Percentiles rank a stretch among this genome's conserved stretches.
phyloP scores from a whole-genome alignment of 345 rosid species.

The Physaria fendleri region DNA sequence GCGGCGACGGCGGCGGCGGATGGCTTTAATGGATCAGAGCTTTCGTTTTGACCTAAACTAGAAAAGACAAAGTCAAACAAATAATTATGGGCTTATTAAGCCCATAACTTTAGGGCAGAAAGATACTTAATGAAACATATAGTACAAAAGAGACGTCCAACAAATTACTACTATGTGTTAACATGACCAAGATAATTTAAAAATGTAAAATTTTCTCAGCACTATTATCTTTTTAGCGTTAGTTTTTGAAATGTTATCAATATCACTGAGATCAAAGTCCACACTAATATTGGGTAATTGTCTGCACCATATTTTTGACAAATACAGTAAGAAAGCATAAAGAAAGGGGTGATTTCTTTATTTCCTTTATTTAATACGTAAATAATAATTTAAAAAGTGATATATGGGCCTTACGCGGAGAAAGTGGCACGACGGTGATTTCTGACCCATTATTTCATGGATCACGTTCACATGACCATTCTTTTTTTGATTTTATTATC shows the following conservation, averaged over 20 bases:
- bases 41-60: neutral
- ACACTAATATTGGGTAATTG: neutral
- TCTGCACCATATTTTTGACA: neutral
- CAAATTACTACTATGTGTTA: too few species aligned
- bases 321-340: neutral
- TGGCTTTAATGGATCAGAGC: neutral
- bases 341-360: neutral
- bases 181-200: too few species aligned
- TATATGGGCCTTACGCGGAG: slow-evolving; percentile 6
- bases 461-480: slow-evolving; percentile 15
- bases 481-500: neutral
- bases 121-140: too few species aligned
- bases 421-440: neutral
- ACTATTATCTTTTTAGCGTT: too few species aligned
- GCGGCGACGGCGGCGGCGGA: neutral
- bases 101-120: neutral
- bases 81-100: neutral
- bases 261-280: too few species aligned
- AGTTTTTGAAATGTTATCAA: too few species aligned
- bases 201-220: too few species aligned
- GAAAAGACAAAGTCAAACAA: neutral
- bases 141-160: too few species aligned
- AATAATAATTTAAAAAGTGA: neutral
- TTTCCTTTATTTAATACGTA: neutral
- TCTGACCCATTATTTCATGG: neutral